phyloP scores from a whole-genome alignment of 2,329 filamentous ascomycete species.

The Pezicula neosporulosa region DNA sequence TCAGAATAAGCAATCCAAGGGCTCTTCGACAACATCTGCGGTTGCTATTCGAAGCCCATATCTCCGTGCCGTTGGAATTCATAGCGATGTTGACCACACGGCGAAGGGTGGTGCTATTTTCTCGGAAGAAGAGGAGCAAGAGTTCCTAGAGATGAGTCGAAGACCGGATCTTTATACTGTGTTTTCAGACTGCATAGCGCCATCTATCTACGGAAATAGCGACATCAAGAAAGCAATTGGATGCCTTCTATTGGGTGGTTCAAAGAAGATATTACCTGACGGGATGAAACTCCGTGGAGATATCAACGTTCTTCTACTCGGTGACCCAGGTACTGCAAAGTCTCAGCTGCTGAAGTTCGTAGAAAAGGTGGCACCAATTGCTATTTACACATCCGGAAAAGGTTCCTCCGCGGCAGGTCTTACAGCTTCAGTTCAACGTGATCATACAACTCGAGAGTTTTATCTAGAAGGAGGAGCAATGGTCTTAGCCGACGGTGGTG shows the following conservation, averaged over 20 bases:
- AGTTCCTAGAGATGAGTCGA: constrained; percentile 88
- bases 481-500: constrained; percentile 94
- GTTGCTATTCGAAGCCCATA: constrained; percentile 97
- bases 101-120: constrained; percentile 82
- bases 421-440: constrained; percentile 93
- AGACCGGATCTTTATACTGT: constrained; percentile 88
- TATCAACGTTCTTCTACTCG: constrained; percentile 94
- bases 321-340: constrained; percentile 97
- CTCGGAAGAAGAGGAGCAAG: constrained; percentile 94
- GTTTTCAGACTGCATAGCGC: constrained; percentile 89
- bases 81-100: constrained; percentile 85
- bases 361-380: constrained; percentile 91
- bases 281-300: constrained; percentile 97
- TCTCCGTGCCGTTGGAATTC: constrained; percentile 86
- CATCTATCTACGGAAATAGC: constrained; percentile 92
- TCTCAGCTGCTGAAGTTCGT: constrained; percentile 97
- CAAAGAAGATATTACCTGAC: constrained; percentile 95
- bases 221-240: constrained; percentile 98
- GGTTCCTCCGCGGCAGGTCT: constrained; percentile 96
- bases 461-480: constrained; percentile 98
- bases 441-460: constrained; percentile 89
- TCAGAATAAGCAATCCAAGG: constrained; percentile 84
- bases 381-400: constrained; percentile 98
- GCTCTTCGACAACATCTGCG: constrained; percentile 68
- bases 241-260: constrained; percentile 88